phyloP scores from a whole-genome alignment of 495 filamentous ascomycete species.

The Pyrenula massariospora region DNA sequence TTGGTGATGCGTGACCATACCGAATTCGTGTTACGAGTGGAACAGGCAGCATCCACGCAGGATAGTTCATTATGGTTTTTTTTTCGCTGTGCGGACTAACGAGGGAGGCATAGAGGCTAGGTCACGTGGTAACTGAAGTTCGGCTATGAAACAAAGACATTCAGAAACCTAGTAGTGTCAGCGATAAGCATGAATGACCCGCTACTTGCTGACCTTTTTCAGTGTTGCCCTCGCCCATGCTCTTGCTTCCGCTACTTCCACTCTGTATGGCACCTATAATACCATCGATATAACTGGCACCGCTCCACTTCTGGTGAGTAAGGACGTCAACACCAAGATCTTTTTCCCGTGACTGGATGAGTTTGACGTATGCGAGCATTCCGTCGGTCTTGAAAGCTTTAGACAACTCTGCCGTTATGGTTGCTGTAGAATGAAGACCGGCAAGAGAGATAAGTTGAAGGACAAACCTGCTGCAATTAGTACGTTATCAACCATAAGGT shows the following conservation, averaged over 20 bases:
- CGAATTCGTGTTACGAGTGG: no score
- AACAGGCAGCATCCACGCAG: no score
- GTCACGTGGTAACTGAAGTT: no score
- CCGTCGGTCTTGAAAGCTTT: conserved; percentile 75
- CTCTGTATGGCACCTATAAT: conserved; percentile 88
- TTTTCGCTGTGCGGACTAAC: no score
- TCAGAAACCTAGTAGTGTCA: no score
- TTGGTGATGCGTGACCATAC: no score
- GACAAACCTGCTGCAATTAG: conserved; percentile 47
- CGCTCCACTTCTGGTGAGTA: conserved; percentile 98
- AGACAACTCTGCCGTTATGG: conserved; percentile 76
- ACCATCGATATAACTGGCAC: conserved; percentile 83
- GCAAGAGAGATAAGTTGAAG: conserved; percentile 88
- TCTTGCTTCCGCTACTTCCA: conserved; percentile 70
- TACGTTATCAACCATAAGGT: not conserved
- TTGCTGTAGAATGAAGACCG: conserved; percentile 79
- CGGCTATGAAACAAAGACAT: no score
- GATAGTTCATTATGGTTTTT: no score
- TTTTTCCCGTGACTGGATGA: conserved; percentile 82
- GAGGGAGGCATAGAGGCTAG: no score
- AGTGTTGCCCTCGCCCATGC: conserved; percentile 76
- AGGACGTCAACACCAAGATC: conserved; percentile 87
- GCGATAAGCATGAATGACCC: no score
- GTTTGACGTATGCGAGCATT: conserved; percentile 89
- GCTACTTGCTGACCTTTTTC: conserved; percentile 36